Evolutionary conservation across 2,329 filamentous ascomycete genomes (phyloP).

Genomic region (Cadophora sp.): DNA sequence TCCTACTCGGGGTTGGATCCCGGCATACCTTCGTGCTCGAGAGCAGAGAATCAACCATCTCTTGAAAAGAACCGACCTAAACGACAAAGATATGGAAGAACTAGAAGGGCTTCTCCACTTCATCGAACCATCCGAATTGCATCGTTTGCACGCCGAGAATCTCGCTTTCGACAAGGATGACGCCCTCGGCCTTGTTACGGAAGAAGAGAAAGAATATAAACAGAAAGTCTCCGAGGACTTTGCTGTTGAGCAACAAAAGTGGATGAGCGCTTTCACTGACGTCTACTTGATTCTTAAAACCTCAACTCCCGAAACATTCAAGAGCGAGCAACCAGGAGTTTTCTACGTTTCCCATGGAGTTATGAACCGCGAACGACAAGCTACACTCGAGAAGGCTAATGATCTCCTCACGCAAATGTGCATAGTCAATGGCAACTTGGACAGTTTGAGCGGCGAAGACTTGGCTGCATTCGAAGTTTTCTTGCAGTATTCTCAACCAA

Average conservation of each 20-base stretch:
- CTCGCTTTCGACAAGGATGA: constrained; percentile 5
- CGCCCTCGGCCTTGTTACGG: neutral
- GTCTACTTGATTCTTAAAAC: constrained; percentile 26
- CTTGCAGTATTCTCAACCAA: constrained; percentile 8
- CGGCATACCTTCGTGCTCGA: constrained; percentile 19
- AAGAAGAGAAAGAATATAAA: neutral
- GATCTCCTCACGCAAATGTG: neutral
- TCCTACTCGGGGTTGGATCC: constrained; percentile 26
- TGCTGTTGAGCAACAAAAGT: neutral
- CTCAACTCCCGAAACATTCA: neutral
- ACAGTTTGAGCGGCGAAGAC: neutral
- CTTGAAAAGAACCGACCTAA: constrained; percentile 2
- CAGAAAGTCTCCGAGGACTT: neutral
- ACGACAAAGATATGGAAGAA: neutral
- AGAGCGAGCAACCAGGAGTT: constrained; percentile 22
- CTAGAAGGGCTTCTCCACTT: constrained; percentile 18
- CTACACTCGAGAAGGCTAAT: constrained; percentile 11
- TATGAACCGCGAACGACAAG: neutral
- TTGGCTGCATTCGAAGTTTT: constrained; percentile 7
- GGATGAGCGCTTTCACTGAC: constrained; percentile 4
- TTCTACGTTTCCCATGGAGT: constrained; percentile 29
- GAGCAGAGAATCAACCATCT: constrained; percentile 29
- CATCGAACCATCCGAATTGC: constrained; percentile 17
- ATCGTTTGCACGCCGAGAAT: constrained; percentile 4
- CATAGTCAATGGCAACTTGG: neutral